Conservation (phyloP, 192 early-diverging fungal species). For the Entomortierella chlamydospora region DNA sequence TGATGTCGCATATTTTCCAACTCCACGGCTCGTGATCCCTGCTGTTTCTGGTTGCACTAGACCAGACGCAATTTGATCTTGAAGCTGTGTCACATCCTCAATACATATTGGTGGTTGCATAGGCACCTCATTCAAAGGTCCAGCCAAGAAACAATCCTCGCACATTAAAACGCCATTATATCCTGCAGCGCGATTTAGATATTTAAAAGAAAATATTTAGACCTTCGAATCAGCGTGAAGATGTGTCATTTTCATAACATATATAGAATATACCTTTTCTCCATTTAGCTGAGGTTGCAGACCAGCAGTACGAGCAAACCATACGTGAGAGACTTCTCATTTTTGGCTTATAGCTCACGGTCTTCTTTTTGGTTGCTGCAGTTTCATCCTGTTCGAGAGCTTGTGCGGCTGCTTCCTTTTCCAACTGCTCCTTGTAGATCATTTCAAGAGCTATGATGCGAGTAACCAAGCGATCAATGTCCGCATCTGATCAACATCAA, state of each 20-base stretch:
- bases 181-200: too few relatives aligned
- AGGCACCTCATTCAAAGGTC: constrained; percentile 56
- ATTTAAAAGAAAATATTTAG: too few relatives aligned
- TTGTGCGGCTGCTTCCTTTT: constrained; percentile 30
- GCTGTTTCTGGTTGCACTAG: neutral
- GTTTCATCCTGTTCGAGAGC: constrained; percentile 11
- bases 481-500: too few relatives aligned
- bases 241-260: neutral
- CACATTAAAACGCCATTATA: constrained; percentile 82
- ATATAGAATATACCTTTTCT: constrained; percentile 60
- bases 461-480: neutral
- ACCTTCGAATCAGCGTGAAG: neutral
- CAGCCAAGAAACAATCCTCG: constrained; percentile 70
- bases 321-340: constrained; percentile 26
- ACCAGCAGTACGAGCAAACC: constrained; percentile 74
- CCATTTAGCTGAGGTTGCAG: constrained; percentile 67
- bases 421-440: constrained; percentile 37
- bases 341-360: constrained; percentile 43
- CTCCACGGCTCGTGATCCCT: constrained; percentile 6
- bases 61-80: neutral
- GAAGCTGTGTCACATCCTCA: neutral
- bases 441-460: constrained; percentile 21
- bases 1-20: constrained; percentile 62
- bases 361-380: constrained; percentile 21
- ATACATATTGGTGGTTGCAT: constrained; percentile 19